Evolutionary conservation across 495 filamentous ascomycete genomes (phyloP).

Genomic region (Hypomontagnella monticulosa): DNA sequence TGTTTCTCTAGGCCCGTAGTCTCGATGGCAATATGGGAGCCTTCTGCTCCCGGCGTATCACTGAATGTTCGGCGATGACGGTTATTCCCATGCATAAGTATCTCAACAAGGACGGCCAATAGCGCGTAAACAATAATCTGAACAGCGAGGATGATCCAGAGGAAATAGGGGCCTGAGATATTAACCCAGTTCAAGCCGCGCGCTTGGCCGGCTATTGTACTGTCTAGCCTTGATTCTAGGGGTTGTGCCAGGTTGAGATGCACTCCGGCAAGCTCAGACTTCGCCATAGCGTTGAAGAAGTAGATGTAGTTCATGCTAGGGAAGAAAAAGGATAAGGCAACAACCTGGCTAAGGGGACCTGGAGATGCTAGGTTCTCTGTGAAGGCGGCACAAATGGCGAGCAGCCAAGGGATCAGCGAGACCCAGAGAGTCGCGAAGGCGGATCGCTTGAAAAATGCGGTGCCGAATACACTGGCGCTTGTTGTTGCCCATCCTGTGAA

Average conservation of each 20-base stretch:
- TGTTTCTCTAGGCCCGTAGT: conserved; percentile 31
- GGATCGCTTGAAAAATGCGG: conserved; percentile 71
- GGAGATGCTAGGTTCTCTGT: conserved; percentile 27
- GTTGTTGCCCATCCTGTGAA: conserved; percentile 65
- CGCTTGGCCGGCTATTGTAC: conserved; percentile 1
- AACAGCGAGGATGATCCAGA: conserved; percentile 67
- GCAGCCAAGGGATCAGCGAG: conserved; percentile 63
- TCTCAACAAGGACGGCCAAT: conserved; percentile 69
- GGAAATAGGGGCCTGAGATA: conserved; percentile 61
- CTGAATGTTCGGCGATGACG: conserved; percentile 57
- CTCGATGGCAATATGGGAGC: conserved; percentile 50
- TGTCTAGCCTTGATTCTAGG: conserved; percentile 50
- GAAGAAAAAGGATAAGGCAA: conserved; percentile 68
- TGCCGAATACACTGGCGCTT: conserved; percentile 68
- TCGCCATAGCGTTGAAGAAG: conserved; percentile 66
- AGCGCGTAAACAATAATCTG: conserved; percentile 72
- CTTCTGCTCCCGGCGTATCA: conserved; percentile 12
- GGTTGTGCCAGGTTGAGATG: conserved; percentile 59
- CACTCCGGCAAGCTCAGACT: conserved; percentile 62
- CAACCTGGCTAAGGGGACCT: conserved; percentile 56
- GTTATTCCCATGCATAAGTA: conserved; percentile 68
- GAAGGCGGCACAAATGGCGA: conserved; percentile 66
- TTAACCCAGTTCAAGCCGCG: conserved; percentile 40
- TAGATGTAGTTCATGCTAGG: conserved; percentile 74
- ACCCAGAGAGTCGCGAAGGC: conserved; percentile 70